Evolutionary conservation across 495 filamentous ascomycete species (phyloP), one percentile per base, ranked within the genome.

Genomic region (Ramalina intermedia): DNA sequence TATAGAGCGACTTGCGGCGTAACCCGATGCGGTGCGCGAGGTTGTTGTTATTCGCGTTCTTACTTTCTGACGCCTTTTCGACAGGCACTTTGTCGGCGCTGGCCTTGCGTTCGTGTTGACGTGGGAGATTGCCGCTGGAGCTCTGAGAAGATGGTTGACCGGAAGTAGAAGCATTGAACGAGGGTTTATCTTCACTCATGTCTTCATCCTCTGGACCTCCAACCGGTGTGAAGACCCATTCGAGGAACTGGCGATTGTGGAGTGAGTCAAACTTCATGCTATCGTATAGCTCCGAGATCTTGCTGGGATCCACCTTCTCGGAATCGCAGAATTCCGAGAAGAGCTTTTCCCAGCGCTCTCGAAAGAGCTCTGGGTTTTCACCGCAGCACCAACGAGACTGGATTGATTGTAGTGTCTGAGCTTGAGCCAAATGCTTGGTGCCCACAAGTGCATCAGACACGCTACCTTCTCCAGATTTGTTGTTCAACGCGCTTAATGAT

Each of bases 231-330:
- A 98, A 96, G 2, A 95, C 84, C 82, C 90, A 95, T 64, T 98
- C 93, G n/a, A 98, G 68, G 51, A 96, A 96, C 50, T 85, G 85
- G 4, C 93, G 79, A 61, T 98, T 98, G 62, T 98, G 91, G 21
- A 98, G 73, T 2, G 93, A 91, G 58, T 98, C 91, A 56, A 96
- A 98, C 61, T 98, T 98, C 89, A 96, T 96, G 26, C 88, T 96
- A 63, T 98, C 91, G 60, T 96, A 96, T 2, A 98, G 69, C 66
- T 98, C 91, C 7, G 87, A 94, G 35, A 98, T 87, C 68, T 96
- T 96, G 69, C 87, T 94, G 1, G 91, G 91, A 61, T 98, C 91
- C 9, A 96, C 85, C 67, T 96, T 98, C 54, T 98, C 91, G 4
- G 82, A 82, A 61, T 98, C 91, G 53, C 85, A 89, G 56, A 96